These are phyloP conservation scores for Malus sieversii DNA, from an alignment of 306 rosid species.

Conservation along the genomic window DNA sequence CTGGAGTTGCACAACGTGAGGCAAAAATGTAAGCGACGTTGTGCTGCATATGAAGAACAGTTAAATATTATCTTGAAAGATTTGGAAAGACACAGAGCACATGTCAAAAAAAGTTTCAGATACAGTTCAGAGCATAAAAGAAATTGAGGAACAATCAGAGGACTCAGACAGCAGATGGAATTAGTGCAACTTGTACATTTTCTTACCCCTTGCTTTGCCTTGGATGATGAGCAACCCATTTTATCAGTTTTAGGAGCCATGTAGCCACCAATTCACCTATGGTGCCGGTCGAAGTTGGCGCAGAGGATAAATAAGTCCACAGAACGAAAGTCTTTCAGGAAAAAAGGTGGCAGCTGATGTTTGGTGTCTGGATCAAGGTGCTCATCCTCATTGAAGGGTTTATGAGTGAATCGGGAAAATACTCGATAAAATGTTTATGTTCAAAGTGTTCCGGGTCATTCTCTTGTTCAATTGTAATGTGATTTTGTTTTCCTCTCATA, in stretches of 20 bases:
- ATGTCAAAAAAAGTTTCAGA: constrained; percentile 54
- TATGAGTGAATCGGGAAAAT: not conserved
- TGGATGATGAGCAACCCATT: not conserved
- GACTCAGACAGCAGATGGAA: constrained; percentile 33
- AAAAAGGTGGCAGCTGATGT: not conserved
- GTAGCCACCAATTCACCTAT: not conserved
- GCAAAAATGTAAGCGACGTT: constrained; percentile 56
- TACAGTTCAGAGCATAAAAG: constrained; percentile 45
- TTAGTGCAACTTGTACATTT: constrained; percentile 5
- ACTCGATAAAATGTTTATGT: not conserved
- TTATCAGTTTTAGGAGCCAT: not conserved
- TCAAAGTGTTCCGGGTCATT: not conserved
- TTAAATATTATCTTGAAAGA: constrained; percentile 44
- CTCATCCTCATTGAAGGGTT: not conserved
- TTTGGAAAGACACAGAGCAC: constrained; percentile 56
- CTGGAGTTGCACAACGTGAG: constrained; percentile 58
- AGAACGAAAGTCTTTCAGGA: not conserved
- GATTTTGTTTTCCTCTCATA: not conserved
- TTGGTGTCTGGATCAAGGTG: not conserved
- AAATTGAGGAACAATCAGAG: constrained; percentile 43
- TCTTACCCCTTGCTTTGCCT: not conserved
- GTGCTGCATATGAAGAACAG: constrained; percentile 69
- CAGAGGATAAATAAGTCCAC: not conserved
- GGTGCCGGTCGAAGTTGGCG: not conserved
- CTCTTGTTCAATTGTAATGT: not conserved